These are phyloP conservation scores for Oryza glaberrima DNA, from an alignment of 176 grass and related monocot species.

Conservation along the genomic window DNA sequence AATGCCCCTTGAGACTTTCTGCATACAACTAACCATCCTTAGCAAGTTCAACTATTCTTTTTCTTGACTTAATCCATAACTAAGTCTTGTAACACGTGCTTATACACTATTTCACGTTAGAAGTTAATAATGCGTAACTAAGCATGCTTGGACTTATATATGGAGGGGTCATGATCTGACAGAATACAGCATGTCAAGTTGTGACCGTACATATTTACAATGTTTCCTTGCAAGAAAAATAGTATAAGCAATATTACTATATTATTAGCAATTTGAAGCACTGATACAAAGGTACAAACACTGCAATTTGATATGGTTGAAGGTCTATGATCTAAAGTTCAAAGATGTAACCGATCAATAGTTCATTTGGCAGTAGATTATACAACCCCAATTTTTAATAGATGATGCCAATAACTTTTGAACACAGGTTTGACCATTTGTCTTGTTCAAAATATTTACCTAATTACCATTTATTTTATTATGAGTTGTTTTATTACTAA, in stretches of 20 bases:
- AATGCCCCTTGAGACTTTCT: neutral
- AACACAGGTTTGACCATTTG: too few relatives aligned
- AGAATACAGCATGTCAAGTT: too few relatives aligned
- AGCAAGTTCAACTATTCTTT: neutral
- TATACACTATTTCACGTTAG: neutral
- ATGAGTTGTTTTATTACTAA: too few relatives aligned
- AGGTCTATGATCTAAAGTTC: neutral
- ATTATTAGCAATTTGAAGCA: neutral
- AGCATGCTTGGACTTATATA: too few relatives aligned
- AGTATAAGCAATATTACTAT: too few relatives aligned
- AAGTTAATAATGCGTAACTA: too few relatives aligned
- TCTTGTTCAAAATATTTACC: too few relatives aligned
- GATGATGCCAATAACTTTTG: too few relatives aligned
- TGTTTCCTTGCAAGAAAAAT: too few relatives aligned
- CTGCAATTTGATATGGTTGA: neutral
- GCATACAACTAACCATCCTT: neutral
- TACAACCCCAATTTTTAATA: neutral
- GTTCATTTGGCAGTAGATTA: neutral
- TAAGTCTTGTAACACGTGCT: neutral
- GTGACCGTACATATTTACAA: too few relatives aligned
- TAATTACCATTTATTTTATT: too few relatives aligned
- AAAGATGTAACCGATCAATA: neutral
- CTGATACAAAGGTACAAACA: neutral
- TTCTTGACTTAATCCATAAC: neutral
- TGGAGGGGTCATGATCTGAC: too few relatives aligned